Conservation (phyloP, 1,139 yeast genomes). For the Meyerozyma carpophila region DNA sequence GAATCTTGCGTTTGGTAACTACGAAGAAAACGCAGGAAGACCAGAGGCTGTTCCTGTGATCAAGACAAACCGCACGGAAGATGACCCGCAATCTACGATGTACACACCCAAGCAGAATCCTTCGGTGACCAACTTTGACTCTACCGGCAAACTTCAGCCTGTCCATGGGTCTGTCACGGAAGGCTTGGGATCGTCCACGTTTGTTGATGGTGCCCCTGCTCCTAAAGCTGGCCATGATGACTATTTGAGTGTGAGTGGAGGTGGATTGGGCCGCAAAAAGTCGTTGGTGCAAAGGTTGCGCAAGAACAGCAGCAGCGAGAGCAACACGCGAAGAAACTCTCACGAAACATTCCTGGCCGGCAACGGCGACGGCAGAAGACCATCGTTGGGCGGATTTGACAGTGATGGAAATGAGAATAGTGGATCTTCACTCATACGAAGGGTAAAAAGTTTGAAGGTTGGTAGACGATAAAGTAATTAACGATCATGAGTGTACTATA, state of each 20-base stretch:
- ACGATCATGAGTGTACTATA: neutral
- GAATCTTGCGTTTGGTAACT: slow-evolving; percentile 58
- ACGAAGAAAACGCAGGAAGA: slow-evolving; percentile 14
- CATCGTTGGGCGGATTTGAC: slow-evolving; percentile 13
- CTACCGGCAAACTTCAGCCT: slow-evolving; percentile 60
- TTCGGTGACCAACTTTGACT: slow-evolving; percentile 63
- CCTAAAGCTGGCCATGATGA: slow-evolving; percentile 39
- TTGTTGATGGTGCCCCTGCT: slow-evolving; percentile 96
- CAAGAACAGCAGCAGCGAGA: slow-evolving; percentile 35
- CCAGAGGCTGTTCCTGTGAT: slow-evolving; percentile 3
- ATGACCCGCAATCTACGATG: slow-evolving; percentile 6
- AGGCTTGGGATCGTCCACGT: slow-evolving; percentile 90
- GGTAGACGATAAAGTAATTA: slow-evolving; percentile 27
- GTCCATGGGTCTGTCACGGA: slow-evolving; percentile 81
- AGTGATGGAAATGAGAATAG: slow-evolving; percentile 7
- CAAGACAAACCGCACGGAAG: slow-evolving; percentile 3
- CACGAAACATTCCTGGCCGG: slow-evolving; percentile 17
- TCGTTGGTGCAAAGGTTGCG: slow-evolving; percentile 66
- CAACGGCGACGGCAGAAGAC: slow-evolving; percentile 14
- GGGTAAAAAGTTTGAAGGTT: slow-evolving; percentile 86
- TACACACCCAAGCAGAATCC: slow-evolving; percentile 42
- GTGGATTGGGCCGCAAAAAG: slow-evolving; percentile 64
- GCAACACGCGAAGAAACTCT: slow-evolving; percentile 29
- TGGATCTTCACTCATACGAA: slow-evolving; percentile 56
- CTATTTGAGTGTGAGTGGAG: slow-evolving; percentile 19